A percentile compares a stretch with the other conserved stretches of the same genome.
Evolutionary conservation across 2,329 filamentous ascomycete genomes (phyloP).

Genomic region (Teratosphaeria viscida): DNA sequence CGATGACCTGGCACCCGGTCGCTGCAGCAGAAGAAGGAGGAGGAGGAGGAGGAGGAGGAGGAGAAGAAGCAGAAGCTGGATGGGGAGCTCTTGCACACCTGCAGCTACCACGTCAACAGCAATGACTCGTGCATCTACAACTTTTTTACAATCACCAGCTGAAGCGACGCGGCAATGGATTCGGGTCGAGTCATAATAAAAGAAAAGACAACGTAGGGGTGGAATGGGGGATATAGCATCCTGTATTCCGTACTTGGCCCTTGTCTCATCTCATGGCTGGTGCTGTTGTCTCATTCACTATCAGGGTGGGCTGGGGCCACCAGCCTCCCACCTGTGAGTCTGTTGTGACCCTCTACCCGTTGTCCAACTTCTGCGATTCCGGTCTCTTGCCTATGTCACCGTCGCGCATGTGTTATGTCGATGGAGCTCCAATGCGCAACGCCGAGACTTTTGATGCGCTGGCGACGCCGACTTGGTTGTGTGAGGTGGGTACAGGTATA

Average conservation of each 20-base stretch:
- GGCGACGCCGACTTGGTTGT: not conserved
- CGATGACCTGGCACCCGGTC: not conserved
- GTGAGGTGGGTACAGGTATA: not conserved
- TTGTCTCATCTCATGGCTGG: not conserved
- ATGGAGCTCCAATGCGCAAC: not conserved
- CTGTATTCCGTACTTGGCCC: not conserved
- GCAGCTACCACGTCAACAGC: not conserved
- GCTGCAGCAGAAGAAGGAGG: not conserved
- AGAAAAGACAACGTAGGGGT: not conserved
- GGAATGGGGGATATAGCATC: not conserved
- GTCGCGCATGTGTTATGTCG: not conserved
- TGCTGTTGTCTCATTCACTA: not conserved
- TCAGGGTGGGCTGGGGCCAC: not conserved
- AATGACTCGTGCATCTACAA: not conserved
- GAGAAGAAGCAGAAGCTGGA: too few species aligned
- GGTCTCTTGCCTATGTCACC: not conserved
- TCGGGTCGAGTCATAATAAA: not conserved
- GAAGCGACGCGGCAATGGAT: not conserved
- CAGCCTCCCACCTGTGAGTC: not conserved
- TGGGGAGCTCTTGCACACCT: not conserved
- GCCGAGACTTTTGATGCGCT: not conserved
- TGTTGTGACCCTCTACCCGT: not conserved
- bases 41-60: too few species aligned
- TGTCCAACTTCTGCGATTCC: not conserved
- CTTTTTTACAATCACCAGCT: not conserved